These are phyloP conservation scores for Fusarium cyanostomum DNA, from an alignment of 2,329 filamentous ascomycete species.

Conservation along the genomic window DNA sequence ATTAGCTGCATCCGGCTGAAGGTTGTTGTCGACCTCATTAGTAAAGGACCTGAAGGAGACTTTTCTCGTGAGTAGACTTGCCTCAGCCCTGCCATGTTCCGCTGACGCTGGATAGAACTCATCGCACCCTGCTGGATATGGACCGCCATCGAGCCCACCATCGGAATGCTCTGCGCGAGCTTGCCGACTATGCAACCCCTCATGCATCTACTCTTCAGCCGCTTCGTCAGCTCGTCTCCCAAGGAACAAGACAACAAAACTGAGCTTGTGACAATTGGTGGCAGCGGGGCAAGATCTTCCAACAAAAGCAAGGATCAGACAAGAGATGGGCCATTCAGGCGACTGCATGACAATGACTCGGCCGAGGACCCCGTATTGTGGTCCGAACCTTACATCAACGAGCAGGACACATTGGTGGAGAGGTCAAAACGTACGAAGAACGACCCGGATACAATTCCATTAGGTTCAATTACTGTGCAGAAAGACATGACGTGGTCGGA, in stretches of 20 bases:
- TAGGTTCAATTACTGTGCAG: background rate
- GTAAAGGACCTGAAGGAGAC: background rate
- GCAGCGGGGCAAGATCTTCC: background rate
- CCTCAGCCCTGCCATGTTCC: too few relatives aligned
- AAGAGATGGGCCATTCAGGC: background rate
- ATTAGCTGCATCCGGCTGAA: conserved; percentile 5
- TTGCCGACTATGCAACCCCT: conserved; percentile 1
- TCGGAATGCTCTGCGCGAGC: conserved; percentile 9
- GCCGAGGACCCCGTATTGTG: conserved; percentile 12
- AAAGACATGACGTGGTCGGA: background rate
- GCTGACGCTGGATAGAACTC: background rate
- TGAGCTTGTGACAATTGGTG: background rate
- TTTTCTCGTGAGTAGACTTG: background rate
- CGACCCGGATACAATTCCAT: background rate
- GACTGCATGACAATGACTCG: conserved; percentile 5
- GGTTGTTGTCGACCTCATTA: background rate
- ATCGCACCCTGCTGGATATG: conserved; percentile 5
- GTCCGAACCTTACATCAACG: conserved; percentile 2
- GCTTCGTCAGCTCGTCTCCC: background rate
- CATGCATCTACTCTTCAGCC: background rate
- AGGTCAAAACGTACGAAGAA: background rate
- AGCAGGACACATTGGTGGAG: background rate
- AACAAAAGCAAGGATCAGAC: background rate
- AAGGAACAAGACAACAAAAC: background rate
- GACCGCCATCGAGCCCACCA: conserved; percentile 1